phyloP scores from a whole-genome alignment of 2,329 filamentous ascomycete genomes.

The Purpureocillium lavendulum region DNA sequence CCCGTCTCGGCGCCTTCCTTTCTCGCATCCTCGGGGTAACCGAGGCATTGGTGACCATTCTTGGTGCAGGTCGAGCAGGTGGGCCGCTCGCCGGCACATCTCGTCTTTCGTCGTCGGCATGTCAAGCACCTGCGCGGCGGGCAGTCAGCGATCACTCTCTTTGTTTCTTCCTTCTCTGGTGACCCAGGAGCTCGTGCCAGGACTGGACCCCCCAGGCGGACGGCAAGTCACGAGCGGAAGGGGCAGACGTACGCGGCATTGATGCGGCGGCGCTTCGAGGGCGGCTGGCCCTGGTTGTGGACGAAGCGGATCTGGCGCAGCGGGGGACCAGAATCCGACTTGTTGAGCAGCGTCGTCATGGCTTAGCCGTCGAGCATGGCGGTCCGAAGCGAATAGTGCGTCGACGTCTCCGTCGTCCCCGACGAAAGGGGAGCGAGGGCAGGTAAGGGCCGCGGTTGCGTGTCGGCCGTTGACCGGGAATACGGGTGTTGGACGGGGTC shows the following conservation, averaged over 20 bases:
- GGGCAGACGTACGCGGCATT: constrained; percentile 59
- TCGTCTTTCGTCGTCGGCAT: constrained; percentile 68
- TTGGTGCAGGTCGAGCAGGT: constrained; percentile 64
- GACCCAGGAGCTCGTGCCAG: no score
- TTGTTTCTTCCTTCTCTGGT: no score
- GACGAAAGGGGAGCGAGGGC: no score
- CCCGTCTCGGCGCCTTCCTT: constrained; percentile 26
- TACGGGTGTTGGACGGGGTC: no score
- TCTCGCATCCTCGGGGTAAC: constrained; percentile 50
- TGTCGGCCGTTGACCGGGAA: no score
- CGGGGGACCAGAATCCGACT: constrained; percentile 27
- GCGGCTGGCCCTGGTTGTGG: constrained; percentile 72
- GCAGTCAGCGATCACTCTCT: no score
- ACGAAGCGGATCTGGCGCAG: constrained; percentile 68
- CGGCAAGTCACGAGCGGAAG: neutral
- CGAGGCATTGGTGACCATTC: constrained; percentile 60
- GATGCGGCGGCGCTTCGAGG: constrained; percentile 69
- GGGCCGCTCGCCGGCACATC: constrained; percentile 66
- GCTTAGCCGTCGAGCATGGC: constrained; percentile 26
- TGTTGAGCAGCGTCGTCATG: constrained; percentile 39
- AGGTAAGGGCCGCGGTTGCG: no score
- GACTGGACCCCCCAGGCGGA: neutral
- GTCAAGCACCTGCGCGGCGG: constrained; percentile 49
- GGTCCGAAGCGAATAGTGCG: constrained; percentile 3
- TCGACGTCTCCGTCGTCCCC: neutral